Evolutionary conservation across 306 rosid species (phyloP).

Genomic region (Quillaja saponaria): DNA sequence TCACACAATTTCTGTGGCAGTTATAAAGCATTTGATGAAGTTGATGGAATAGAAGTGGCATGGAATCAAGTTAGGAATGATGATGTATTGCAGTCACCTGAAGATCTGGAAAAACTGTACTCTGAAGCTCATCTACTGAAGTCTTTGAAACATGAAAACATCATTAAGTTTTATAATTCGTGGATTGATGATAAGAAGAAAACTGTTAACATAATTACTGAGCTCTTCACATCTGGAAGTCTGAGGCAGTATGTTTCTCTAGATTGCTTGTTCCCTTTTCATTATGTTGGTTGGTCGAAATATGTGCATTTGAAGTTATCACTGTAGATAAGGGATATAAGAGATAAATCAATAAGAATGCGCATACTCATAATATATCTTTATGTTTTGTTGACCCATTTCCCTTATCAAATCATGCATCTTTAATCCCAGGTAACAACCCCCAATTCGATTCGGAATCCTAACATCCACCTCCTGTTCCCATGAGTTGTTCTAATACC

Average conservation of each 20-base stretch:
- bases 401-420: no score
- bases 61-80: constrained; percentile 84
- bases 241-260: constrained; percentile 76
- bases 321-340: no score
- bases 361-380: no score
- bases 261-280: constrained; percentile 17
- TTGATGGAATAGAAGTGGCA: constrained; percentile 94
- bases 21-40: constrained; percentile 91
- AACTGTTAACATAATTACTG: constrained; percentile 88
- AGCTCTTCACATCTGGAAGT: constrained; percentile 91
- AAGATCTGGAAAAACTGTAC: constrained; percentile 71
- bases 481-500: constrained; percentile 96
- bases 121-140: constrained; percentile 84
- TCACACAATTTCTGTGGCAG: constrained; percentile 45
- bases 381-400: no score
- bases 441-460: constrained; percentile 99
- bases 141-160: constrained; percentile 77
- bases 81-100: constrained; percentile 66
- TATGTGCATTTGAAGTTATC: constrained; percentile 18
- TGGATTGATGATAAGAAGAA: constrained; percentile 85
- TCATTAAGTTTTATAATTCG: constrained; percentile 78
- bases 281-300: constrained; percentile 23
- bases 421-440: constrained; percentile 88
- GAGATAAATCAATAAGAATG: no score
- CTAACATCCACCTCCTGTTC: constrained; percentile 99